Base-by-base conservation (phyloP, 2,329 filamentous ascomycete genomes). In the Botryotinia calthae region DNA sequence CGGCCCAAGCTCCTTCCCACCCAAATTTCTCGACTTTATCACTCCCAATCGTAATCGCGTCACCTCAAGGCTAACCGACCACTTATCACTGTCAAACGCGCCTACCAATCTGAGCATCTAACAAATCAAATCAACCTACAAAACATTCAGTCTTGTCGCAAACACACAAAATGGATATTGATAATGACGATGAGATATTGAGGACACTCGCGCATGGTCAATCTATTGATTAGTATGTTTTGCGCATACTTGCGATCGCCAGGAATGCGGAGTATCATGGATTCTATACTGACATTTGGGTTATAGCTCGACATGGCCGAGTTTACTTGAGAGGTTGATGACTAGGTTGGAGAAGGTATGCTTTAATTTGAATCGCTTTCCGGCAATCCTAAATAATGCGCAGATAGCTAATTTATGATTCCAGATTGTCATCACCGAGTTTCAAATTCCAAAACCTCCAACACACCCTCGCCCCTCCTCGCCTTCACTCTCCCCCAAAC, bases 351-450 rank as follows among this genome's bases (percentile, higher is more conserved):
- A 81, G 34, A 79, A 81, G 75, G 80, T 78, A 76, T 61, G 62
- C 6, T 25, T 31, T 28, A 0, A 44, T 42, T 28, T 44, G 5
- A 25, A 42, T 44, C 31, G 2, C 46, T 18, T 18, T 42, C 2
- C 25, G 10, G 7, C 12, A n/a, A 25, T 44, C 1, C 34, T 56
- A 25, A 6, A 4, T 25, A 2, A 18, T 42, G 48, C 18, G 34
- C 18, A 42, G 34, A 68, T 18, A 31, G 37, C 65, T 68, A 37
- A 42, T 58, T n/a, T 9, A n/a, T 22, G 8, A 20, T 12, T 22
- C 44, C 48, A 78, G 76, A 78, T 77, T 68, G 88, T 92, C 58
- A 87, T 88, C 81, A 86, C 89, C 80, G 90, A 91, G 70, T 97
- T 97, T 34, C 65, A 56, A 56, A 56, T 25, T 78, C 90, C 92